phyloP scores from a whole-genome alignment of 2,329 filamentous ascomycete species.

The Venturiaceae sp. region DNA sequence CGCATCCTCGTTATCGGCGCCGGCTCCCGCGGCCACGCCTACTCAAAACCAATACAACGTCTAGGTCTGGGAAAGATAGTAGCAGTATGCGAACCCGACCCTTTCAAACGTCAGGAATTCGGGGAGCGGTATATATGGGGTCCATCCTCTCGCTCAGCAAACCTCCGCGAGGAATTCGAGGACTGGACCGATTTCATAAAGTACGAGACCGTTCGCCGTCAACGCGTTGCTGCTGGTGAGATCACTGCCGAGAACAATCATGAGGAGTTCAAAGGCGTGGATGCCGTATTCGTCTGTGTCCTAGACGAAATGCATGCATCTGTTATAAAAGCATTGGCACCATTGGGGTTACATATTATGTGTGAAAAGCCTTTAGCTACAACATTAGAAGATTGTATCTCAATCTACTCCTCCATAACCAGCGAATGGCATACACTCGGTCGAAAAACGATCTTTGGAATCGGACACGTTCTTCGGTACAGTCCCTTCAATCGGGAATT shows the following conservation, averaged over 20 bases:
- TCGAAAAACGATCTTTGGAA: slow-evolving; percentile 58
- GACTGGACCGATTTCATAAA: slow-evolving; percentile 66
- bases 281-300: slow-evolving; percentile 61
- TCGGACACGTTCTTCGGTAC: slow-evolving; percentile 90
- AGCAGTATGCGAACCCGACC: slow-evolving; percentile 72
- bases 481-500: slow-evolving; percentile 86
- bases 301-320: slow-evolving; percentile 83
- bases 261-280: slow-evolving; percentile 25
- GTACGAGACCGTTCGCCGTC: slow-evolving; percentile 58
- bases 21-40: slow-evolving; percentile 26
- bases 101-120: slow-evolving; percentile 65
- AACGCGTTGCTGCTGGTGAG: slow-evolving; percentile 32
- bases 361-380: slow-evolving; percentile 93
- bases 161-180: slow-evolving; percentile 48
- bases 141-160: slow-evolving; percentile 31
- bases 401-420: slow-evolving; percentile 54
- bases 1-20: slow-evolving; percentile 28
- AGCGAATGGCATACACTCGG: slow-evolving; percentile 7
- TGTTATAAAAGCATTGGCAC: slow-evolving; percentile 65
- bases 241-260: slow-evolving; percentile 6
- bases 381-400: slow-evolving; percentile 65
- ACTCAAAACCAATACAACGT: slow-evolving; percentile 16
- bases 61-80: slow-evolving; percentile 50
- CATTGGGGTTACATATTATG: slow-evolving; percentile 67
- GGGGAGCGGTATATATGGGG: slow-evolving; percentile 68